Percentiles rank a stretch among this genome's conserved stretches.
phyloP scores from a whole-genome alignment of 2,329 filamentous ascomycete genomes.

The Colletotrichum limetticola region DNA sequence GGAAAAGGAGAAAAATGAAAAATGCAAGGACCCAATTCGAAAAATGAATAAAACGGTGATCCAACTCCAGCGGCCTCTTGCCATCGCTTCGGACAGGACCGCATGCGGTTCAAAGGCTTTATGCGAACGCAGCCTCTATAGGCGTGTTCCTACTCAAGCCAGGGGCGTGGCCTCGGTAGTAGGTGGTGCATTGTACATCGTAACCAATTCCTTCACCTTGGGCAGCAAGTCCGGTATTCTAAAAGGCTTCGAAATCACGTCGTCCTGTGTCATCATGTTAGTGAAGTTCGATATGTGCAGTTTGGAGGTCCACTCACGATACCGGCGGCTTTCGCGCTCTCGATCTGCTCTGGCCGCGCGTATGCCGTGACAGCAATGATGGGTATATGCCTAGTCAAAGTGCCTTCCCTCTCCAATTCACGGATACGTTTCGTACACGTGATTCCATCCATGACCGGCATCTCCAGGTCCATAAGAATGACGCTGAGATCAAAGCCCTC shows the following conservation, averaged over 20 bases:
- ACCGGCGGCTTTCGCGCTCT: conserved; percentile 75
- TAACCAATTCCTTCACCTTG: conserved; percentile 70
- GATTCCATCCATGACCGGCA: conserved; percentile 86
- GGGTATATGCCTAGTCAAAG: conserved; percentile 73
- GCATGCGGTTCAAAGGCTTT: conserved; percentile 10
- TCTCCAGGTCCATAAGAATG: conserved; percentile 84
- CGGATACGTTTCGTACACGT: conserved; percentile 78
- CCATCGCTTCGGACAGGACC: neutral
- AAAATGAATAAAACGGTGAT: neutral
- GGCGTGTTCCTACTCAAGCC: neutral
- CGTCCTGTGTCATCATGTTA: conserved; percentile 59
- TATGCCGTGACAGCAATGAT: conserved; percentile 89
- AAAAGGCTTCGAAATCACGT: conserved; percentile 84
- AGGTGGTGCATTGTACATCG: conserved; percentile 50
- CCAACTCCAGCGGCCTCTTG: neutral
- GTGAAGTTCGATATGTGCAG: neutral
- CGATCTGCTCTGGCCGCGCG: conserved; percentile 78
- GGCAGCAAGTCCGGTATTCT: conserved; percentile 76
- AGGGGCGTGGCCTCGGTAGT: conserved; percentile 32
- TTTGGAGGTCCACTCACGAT: conserved; percentile 65
- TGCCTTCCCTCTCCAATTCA: conserved; percentile 71
- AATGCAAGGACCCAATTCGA: neutral
- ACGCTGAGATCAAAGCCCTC: conserved; percentile 68
- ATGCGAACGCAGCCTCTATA: conserved; percentile 6
- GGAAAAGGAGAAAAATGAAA: neutral